Evolutionary conservation across 2,329 filamentous ascomycete species (phyloP).

Genomic region (Xenosphaeropsis pyriputrescens): DNA sequence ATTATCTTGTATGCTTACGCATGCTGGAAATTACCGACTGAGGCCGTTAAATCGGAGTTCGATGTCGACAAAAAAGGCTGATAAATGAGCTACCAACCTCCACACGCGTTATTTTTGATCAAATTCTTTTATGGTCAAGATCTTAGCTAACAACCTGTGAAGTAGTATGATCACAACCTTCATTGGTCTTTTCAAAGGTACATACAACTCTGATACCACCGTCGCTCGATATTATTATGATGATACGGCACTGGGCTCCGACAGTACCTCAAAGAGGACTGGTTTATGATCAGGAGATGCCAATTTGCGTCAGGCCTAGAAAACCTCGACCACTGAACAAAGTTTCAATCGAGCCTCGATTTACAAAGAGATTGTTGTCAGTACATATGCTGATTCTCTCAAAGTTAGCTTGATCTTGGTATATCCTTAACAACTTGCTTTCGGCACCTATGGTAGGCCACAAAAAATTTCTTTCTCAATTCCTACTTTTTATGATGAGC

Average conservation of each 20-base stretch:
- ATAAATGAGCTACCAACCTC: constrained; percentile 48
- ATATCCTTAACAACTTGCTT: constrained; percentile 7
- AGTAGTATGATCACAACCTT: constrained; percentile 1
- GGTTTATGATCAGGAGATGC: constrained; percentile 66
- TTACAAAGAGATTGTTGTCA: neutral
- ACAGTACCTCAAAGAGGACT: constrained; percentile 29
- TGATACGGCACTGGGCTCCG: constrained; percentile 98
- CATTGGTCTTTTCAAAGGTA: constrained; percentile 6
- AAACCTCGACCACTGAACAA: constrained; percentile 96
- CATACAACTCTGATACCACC: constrained; percentile 1
- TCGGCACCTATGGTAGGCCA: constrained; percentile 4
- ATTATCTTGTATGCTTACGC: constrained; percentile 19
- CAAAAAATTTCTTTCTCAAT: constrained; percentile 7
- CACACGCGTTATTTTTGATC: constrained; percentile 7
- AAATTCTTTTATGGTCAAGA: neutral
- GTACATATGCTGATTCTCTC: neutral
- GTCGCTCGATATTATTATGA: constrained; percentile 34
- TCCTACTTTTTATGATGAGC: constrained; percentile 27
- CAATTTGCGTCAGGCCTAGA: constrained; percentile 95
- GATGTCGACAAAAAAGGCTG: constrained; percentile 79
- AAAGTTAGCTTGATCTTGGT: neutral
- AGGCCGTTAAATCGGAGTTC: constrained; percentile 37
- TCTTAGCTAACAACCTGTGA: neutral
- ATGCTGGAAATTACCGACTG: constrained; percentile 95
- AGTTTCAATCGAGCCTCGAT: constrained; percentile 3